Conservation (phyloP, 495 filamentous ascomycete species). For the Aspergillus saccharolyticus region DNA sequence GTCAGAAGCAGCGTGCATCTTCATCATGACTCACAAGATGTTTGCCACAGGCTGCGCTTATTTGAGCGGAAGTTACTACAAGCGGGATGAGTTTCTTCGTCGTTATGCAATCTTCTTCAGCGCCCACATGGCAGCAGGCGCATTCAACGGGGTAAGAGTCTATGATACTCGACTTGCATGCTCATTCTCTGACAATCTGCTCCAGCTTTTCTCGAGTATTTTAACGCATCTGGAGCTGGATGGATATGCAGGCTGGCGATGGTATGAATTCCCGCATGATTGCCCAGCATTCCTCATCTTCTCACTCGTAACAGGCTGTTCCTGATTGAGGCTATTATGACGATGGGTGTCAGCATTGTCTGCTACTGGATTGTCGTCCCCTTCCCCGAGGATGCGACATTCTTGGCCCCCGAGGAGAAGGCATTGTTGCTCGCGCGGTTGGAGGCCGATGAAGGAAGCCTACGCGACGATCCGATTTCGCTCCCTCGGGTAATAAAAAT, state of each 20-base stretch:
- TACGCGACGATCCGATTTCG: constrained; percentile 36
- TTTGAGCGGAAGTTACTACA: constrained; percentile 54
- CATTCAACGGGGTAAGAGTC: constrained; percentile 44
- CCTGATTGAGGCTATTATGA: constrained; percentile 41
- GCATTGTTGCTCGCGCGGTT: constrained; percentile 37
- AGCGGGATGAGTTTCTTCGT: constrained; percentile 51
- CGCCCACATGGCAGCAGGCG: constrained; percentile 50
- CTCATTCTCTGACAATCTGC: constrained; percentile 4
- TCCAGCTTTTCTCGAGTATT: constrained; percentile 44
- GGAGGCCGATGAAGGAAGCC: constrained; percentile 32
- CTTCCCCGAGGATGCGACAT: constrained; percentile 44
- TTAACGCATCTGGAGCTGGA: constrained; percentile 46
- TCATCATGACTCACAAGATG: not conserved
- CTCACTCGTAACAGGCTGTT: constrained; percentile 16
- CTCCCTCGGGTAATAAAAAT: constrained; percentile 33
- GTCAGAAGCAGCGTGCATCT: not conserved
- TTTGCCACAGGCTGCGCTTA: constrained; percentile 33
- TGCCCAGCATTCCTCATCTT: not conserved
- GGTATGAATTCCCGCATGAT: constrained; percentile 16
- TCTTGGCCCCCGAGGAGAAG: constrained; percentile 43
- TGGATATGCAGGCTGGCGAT: constrained; percentile 28
- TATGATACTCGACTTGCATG: not conserved
- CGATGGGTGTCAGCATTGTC: constrained; percentile 36
- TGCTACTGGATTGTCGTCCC: constrained; percentile 49
- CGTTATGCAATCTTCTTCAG: constrained; percentile 54